phyloP scores from a whole-genome alignment of 345 rosid species.

The Citrus australasica region DNA sequence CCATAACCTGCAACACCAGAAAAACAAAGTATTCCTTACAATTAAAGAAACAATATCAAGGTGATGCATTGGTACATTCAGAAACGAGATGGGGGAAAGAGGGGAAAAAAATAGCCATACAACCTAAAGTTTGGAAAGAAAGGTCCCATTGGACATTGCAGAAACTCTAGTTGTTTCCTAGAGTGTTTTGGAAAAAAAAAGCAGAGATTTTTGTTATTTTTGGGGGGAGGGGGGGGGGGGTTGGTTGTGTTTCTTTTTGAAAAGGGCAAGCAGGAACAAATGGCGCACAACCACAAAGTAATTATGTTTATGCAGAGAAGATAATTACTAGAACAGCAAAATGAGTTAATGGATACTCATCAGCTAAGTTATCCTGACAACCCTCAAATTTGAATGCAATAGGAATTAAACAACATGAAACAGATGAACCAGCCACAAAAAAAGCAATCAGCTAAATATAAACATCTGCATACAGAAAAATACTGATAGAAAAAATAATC shows the following conservation, averaged over 20 bases:
- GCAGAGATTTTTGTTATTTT: rapidly evolving
- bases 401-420: neutral
- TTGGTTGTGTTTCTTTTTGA: neutral
- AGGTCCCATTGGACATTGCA: neutral
- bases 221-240: too few relatives aligned
- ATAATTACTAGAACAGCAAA: neutral
- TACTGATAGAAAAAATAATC: neutral
- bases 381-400: neutral
- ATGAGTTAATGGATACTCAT: neutral
- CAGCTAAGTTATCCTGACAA: neutral
- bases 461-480: neutral
- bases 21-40: constrained; percentile 5
- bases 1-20: constrained; percentile 52
- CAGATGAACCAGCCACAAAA: neutral
- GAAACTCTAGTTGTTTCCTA: neutral
- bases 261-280: neutral
- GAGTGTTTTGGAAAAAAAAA: neutral
- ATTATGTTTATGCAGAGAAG: neutral
- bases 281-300: neutral
- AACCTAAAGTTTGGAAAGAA: neutral
- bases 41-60: neutral
- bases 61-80: neutral
- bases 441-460: neutral
- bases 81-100: neutral
- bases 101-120: neutral